Conservation (phyloP, 148 eudicot genomes). For the Rhododendron griersonianum region DNA sequence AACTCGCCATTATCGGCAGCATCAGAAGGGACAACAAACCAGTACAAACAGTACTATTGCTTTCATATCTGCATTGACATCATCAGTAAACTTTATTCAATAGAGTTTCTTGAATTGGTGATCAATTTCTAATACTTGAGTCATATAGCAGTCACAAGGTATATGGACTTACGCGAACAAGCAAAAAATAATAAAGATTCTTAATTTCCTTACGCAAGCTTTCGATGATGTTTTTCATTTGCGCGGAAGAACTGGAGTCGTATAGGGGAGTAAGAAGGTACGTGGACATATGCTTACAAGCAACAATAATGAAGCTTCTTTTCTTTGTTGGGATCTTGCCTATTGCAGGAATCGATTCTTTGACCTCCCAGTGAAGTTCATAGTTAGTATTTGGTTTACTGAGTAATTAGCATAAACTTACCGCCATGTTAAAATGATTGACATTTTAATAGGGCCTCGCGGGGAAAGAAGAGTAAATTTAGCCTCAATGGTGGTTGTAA, state of each 20-base stretch:
- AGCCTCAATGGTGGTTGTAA: too few relatives aligned
- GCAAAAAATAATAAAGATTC: background rate
- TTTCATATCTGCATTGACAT: constrained; percentile 71
- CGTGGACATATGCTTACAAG: background rate
- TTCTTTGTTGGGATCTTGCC: background rate
- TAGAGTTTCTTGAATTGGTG: background rate
- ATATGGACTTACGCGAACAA: background rate
- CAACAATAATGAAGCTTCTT: background rate
- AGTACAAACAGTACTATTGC: constrained; percentile 66
- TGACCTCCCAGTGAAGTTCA: background rate
- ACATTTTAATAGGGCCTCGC: too few relatives aligned
- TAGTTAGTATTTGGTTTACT: too few relatives aligned
- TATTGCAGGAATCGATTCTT: background rate
- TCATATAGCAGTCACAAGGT: background rate
- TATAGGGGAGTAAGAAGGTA: background rate
- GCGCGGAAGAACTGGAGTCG: background rate
- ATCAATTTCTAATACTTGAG: too few relatives aligned
- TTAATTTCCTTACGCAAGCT: background rate
- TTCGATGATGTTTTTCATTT: background rate
- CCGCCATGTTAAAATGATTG: too few relatives aligned
- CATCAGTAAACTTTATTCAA: constrained; percentile 36
- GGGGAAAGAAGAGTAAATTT: too few relatives aligned
- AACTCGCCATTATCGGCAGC: constrained; percentile 57
- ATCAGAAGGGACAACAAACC: constrained; percentile 67
- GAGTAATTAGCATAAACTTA: too few relatives aligned